Conservation (phyloP, 192 early-diverging fungal genomes). For the Obelidium mucronatum region DNA sequence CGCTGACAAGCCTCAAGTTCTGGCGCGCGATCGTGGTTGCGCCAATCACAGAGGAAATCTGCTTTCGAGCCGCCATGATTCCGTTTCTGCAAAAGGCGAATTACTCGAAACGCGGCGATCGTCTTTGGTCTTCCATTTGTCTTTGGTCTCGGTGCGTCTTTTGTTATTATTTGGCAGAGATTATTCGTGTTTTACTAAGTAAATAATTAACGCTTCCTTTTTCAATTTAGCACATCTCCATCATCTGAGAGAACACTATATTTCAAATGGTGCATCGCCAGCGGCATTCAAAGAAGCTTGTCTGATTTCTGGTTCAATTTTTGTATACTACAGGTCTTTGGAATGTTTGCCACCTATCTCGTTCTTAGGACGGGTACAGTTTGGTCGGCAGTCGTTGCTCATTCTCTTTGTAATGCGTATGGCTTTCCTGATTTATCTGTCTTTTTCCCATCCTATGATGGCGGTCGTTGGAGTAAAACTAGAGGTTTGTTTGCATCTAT, state of each 20-base stretch:
- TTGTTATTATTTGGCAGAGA: not conserved
- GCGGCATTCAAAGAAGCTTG: constrained; percentile 48
- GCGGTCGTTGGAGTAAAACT: not conserved
- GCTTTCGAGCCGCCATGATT: constrained; percentile 77
- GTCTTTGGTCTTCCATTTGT: constrained; percentile 69
- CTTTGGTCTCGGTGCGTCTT: constrained; percentile 74
- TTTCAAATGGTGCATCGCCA: constrained; percentile 44
- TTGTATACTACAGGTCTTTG: constrained; percentile 78
- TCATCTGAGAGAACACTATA: constrained; percentile 67
- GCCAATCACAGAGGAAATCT: constrained; percentile 76
- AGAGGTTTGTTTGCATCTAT: not conserved
- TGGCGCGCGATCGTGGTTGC: constrained; percentile 41
- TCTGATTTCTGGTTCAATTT: constrained; percentile 61
- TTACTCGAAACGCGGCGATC: constrained; percentile 36
- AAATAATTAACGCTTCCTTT: not conserved
- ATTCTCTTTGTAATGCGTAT: constrained; percentile 78
- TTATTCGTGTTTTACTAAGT: not conserved
- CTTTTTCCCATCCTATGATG: constrained; percentile 19
- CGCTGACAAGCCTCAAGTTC: not conserved
- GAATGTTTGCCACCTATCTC: constrained; percentile 77
- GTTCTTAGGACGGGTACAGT: constrained; percentile 67
- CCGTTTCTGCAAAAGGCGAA: constrained; percentile 54
- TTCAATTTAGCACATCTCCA: constrained; percentile 68
- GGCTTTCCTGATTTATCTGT: constrained; percentile 72
- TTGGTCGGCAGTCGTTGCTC: constrained; percentile 59